Percentiles rank a stretch among this genome's conserved stretches.
Evolutionary conservation across 352 stramenopile species (phyloP).

Genomic region (Phytophthora tentaculata): DNA sequence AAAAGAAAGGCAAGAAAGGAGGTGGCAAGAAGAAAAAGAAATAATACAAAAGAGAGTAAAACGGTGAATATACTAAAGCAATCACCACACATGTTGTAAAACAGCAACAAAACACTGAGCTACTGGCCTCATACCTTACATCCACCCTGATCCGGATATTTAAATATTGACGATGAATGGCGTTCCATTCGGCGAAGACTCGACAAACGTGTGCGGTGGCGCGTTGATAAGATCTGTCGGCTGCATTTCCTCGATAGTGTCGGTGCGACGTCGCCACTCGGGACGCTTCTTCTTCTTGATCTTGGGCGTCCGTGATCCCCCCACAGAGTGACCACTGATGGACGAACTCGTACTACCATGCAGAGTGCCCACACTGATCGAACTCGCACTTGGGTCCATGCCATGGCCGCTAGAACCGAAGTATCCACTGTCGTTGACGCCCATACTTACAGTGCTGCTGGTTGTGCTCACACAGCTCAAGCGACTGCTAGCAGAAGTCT

Average conservation of each 20-base stretch:
- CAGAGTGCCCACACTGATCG: conserved; percentile 22
- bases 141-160: conserved; percentile 24
- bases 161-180: conserved; percentile 72
- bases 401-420: conserved; percentile 18
- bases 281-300: conserved; percentile 45
- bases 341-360: conserved; percentile 34
- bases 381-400: conserved; percentile 24
- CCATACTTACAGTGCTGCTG: conserved; percentile 40
- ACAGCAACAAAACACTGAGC: conserved; percentile 34
- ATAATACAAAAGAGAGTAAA: conserved; percentile 12
- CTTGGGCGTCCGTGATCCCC: conserved; percentile 27
- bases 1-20: conserved; percentile 85
- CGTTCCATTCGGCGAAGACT: conserved; percentile 58
- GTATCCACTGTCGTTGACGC: conserved; percentile 36
- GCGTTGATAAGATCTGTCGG: conserved; percentile 37
- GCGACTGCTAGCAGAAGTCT: conserved; percentile 32
- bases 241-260: conserved; percentile 47
- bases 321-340: conserved; percentile 24
- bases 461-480: conserved; percentile 32
- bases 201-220: conserved; percentile 43
- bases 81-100: conserved; percentile 24
- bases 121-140: conserved; percentile 35
- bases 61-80: conserved; percentile 28
- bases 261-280: conserved; percentile 47
- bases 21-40: conserved; percentile 74